Base-by-base conservation (phyloP, 139 green algal species). In the Micractinium conductrix region DNA sequence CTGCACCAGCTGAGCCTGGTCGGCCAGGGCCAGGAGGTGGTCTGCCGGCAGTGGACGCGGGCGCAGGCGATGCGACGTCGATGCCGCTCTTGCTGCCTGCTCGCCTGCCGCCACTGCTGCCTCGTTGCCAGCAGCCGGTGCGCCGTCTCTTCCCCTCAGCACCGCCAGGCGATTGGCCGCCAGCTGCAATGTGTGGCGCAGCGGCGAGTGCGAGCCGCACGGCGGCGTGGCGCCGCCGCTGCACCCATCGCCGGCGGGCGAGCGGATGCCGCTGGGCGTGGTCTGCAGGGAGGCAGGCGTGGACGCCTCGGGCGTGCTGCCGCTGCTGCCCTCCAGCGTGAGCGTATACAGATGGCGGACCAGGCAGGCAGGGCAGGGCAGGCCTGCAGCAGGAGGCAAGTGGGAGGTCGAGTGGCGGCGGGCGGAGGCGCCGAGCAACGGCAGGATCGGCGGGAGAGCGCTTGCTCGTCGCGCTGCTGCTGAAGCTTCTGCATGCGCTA, bases 1-100 rank as follows among this genome's bases (percentile, higher is more conserved):
- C 26, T 74, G 62, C 12, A 79, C 48, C 45, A 85, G 80, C 80
- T 85, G 62, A 2, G 80, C 80, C 12, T 85, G 67, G 80, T 85
- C 80, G 1, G n/a, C 44, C 67, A 85, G 68, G 12, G 80, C 55
- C 37, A 85, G 43, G 68, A 85, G 63, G 9, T 79, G 40, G 19
- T 53, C 63, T 30, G 5, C 76, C 2, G 76, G 38, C 3, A n/a
- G 42, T 40, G 70, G 42, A 42, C 8, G 42, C 70, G 1, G 65
- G 37, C n/a, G 65, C 65, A 6, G 65, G 0, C 65, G 65, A 19
- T 28, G 70, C 70, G 12, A 28, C 3, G 10, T 26, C 26, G 42
- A 26, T 37, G 30, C 70, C 19, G 28, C 70, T 21, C 42, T 7
- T 38, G 26, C 28, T 24, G 42, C 30, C 70, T 9, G 42, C 42